phyloP scores from a whole-genome alignment of 345 rosid species.

The Tarenaya hassleriana region DNA sequence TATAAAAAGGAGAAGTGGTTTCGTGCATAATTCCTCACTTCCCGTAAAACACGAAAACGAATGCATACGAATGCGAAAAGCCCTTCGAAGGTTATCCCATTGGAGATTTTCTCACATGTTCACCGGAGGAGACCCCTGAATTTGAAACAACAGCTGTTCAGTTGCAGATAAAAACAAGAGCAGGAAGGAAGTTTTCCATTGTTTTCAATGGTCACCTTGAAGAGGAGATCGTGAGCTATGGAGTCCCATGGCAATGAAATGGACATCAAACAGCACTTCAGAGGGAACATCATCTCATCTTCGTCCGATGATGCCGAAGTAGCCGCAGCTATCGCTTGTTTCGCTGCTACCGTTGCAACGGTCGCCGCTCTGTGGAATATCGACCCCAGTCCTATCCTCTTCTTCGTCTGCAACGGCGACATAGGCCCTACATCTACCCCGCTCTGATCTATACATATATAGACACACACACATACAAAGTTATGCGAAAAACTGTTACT shows the following conservation, averaged over 20 bases:
- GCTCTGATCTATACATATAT: slow-evolving; percentile 99
- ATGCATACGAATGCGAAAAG: no score
- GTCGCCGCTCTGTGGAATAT: slow-evolving; percentile 82
- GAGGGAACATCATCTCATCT: slow-evolving; percentile 88
- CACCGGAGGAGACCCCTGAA: no score
- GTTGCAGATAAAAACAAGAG: no score
- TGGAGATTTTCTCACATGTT: no score
- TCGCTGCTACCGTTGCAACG: slow-evolving; percentile 92
- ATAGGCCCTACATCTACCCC: slow-evolving; percentile 68
- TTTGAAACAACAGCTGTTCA: no score
- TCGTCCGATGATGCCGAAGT: slow-evolving; percentile 61
- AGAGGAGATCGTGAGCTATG: slow-evolving; percentile 88
- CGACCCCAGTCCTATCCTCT: slow-evolving; percentile 75
- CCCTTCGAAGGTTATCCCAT: no score
- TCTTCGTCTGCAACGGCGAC: slow-evolving; percentile 73
- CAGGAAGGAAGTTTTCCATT: no score
- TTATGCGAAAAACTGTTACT: no score
- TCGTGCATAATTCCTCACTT: no score
- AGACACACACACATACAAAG: no score
- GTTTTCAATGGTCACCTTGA: slow-evolving; percentile 68
- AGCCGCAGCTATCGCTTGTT: slow-evolving; percentile 88
- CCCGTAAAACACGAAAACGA: no score
- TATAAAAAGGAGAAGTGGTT: no score
- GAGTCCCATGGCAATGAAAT: slow-evolving; percentile 92
- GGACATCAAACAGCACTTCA: slow-evolving; percentile 94